A percentile compares a stretch with the other conserved stretches of the same genome.
phyloP scores from a whole-genome alignment of 345 rosid species.

The Citrus trifoliata region DNA sequence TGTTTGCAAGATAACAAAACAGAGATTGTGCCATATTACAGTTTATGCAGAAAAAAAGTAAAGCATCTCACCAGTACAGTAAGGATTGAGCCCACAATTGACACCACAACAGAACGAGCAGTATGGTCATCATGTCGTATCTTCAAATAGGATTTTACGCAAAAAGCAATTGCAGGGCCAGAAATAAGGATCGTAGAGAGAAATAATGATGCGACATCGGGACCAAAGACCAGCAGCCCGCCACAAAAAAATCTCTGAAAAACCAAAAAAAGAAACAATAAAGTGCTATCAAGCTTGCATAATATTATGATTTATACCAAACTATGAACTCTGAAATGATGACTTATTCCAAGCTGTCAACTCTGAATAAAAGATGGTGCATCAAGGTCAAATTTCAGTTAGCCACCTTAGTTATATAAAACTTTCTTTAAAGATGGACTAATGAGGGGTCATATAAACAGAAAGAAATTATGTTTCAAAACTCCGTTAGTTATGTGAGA shows the following conservation, averaged over 20 bases:
- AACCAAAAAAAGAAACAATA: constrained; percentile 1
- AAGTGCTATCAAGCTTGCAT: constrained; percentile 4
- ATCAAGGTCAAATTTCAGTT: neutral
- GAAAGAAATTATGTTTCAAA: neutral
- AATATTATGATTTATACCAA: neutral
- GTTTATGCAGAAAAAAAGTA: neutral
- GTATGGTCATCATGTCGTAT: constrained; percentile 36
- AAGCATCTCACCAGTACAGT: constrained; percentile 52
- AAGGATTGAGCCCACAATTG: constrained; percentile 43
- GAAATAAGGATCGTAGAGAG: constrained; percentile 62
- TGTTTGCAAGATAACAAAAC: neutral
- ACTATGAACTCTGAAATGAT: neutral
- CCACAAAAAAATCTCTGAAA: constrained; percentile 79
- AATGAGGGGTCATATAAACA: neutral
- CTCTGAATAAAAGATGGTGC: neutral
- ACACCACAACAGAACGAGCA: constrained; percentile 33
- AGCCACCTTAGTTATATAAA: neutral
- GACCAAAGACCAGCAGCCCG: constrained; percentile 89
- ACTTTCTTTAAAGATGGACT: neutral
- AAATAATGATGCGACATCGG: constrained; percentile 72
- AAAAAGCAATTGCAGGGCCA: constrained; percentile 71
- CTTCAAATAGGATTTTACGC: constrained; percentile 47
- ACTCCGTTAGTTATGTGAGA: neutral
- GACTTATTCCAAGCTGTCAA: neutral
- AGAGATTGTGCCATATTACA: neutral